Evolutionary conservation across 1,284 basidiomycete species (phyloP).

Genomic region (Trametes polyzona): DNA sequence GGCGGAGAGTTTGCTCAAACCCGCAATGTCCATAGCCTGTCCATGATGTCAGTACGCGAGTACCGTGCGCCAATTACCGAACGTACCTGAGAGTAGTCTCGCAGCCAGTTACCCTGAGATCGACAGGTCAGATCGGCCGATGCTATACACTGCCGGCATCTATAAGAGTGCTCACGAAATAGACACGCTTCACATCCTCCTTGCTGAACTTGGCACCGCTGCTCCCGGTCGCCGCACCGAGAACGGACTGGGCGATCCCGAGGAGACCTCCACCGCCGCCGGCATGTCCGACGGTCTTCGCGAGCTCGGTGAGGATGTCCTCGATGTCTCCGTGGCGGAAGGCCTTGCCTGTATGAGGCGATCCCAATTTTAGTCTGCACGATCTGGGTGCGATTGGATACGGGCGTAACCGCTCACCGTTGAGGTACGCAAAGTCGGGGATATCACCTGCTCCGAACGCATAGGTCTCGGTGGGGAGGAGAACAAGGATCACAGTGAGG

Average conservation of each 20-base stretch:
- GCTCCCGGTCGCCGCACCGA: constrained; percentile 40
- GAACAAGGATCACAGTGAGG: constrained; percentile 47
- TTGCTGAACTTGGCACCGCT: constrained; percentile 63
- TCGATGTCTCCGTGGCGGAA: constrained; percentile 80
- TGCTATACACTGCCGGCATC: background rate
- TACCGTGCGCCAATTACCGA: background rate
- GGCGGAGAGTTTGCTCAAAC: constrained; percentile 59
- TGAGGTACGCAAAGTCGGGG: constrained; percentile 63
- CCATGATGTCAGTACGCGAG: constrained; percentile 29
- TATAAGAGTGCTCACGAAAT: constrained; percentile 53
- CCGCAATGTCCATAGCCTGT: constrained; percentile 82
- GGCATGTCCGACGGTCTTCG: constrained; percentile 57
- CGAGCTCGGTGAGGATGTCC: constrained; percentile 57
- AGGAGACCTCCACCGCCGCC: constrained; percentile 51
- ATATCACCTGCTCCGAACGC: constrained; percentile 68
- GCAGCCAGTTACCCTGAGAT: constrained; percentile 63
- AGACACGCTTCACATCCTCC: constrained; percentile 65
- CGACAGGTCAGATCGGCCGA: background rate
- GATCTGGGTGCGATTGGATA: constrained; percentile 4
- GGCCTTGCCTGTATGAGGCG: constrained; percentile 55
- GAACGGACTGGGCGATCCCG: constrained; percentile 51
- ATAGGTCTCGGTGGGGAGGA: constrained; percentile 49
- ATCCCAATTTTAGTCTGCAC: constrained; percentile 10
- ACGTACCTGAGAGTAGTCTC: constrained; percentile 62
- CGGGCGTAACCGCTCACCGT: constrained; percentile 42